Conservation (phyloP, 257 asterid genomes). For the Thymus mandschuricus region DNA sequence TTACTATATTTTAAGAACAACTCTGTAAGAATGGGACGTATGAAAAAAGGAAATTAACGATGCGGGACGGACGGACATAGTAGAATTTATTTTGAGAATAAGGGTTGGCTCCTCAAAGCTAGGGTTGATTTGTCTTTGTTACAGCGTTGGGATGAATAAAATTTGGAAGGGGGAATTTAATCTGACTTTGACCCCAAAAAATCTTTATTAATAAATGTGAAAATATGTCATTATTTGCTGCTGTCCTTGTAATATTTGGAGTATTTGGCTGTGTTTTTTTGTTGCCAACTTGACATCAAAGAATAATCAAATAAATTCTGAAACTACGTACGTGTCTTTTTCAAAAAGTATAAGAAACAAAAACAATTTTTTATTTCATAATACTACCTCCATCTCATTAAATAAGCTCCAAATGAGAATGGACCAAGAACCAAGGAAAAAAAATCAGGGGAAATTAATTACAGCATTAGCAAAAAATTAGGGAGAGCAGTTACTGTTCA, state of each 20-base stretch:
- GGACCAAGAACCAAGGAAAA: too few species aligned
- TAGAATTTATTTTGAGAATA: too few species aligned
- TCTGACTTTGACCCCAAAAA: conserved; percentile 20
- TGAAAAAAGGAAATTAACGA: too few species aligned
- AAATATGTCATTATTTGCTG: neutral
- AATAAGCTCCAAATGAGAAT: too few species aligned
- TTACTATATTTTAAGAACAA: too few species aligned
- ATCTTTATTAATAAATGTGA: neutral
- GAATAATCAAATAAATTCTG: neutral
- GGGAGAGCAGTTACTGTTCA: too few species aligned
- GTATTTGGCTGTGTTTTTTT: conserved; percentile 9
- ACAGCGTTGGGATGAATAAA: neutral
- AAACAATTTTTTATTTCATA: neutral
- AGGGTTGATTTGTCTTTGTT: neutral
- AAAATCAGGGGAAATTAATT: too few species aligned
- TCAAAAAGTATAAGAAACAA: neutral
- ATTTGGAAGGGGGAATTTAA: conserved; percentile 31
- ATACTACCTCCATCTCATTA: too few species aligned
- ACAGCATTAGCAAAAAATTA: too few species aligned
- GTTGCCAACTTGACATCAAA: neutral
- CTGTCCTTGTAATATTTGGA: neutral
- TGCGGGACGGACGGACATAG: too few species aligned
- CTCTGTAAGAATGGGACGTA: too few species aligned
- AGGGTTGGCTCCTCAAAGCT: too few species aligned
- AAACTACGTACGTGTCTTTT: neutral